These are phyloP conservation scores for Alternaria brassicicola DNA, from an alignment of 2,329 filamentous ascomycete species.

Conservation along the genomic window DNA sequence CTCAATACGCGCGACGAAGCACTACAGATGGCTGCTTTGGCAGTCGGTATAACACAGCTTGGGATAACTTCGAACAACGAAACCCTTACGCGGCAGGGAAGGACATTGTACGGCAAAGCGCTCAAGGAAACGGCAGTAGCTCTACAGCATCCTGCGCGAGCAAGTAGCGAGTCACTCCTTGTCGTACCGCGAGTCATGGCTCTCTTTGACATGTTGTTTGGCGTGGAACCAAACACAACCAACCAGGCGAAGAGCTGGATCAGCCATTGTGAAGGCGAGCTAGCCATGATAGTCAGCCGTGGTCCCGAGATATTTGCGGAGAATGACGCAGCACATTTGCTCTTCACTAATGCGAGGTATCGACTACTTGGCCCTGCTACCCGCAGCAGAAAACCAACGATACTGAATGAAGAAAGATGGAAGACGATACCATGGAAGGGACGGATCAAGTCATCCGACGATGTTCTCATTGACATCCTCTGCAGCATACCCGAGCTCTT, in stretches of 20 bases:
- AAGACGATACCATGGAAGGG: conserved; percentile 46
- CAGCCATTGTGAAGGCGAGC: conserved; percentile 37
- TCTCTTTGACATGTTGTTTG: conserved; percentile 39
- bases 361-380: conserved; percentile 28
- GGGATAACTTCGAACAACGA: conserved; percentile 25
- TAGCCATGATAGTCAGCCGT: conserved; percentile 28
- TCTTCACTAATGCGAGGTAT: conserved; percentile 34
- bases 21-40: conserved; percentile 31
- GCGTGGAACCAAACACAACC: conserved; percentile 24
- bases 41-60: conserved; percentile 32
- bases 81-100: conserved; percentile 27
- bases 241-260: conserved; percentile 37
- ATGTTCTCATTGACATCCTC: conserved; percentile 44
- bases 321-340: conserved; percentile 22
- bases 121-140: conserved; percentile 32
- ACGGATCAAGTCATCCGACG: conserved; percentile 41
- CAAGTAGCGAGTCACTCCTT: conserved; percentile 32
- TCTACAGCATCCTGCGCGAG: conserved; percentile 20
- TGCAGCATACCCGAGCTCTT: conserved; percentile 41
- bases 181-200: conserved; percentile 32
- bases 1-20: conserved; percentile 32
- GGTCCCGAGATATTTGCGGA: conserved; percentile 26
- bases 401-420: conserved; percentile 43
- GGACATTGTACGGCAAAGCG: conserved; percentile 31
- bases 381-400: conserved; percentile 47